phyloP scores from a whole-genome alignment of 169 alveolate species.

The Plasmodium vivax region DNA sequence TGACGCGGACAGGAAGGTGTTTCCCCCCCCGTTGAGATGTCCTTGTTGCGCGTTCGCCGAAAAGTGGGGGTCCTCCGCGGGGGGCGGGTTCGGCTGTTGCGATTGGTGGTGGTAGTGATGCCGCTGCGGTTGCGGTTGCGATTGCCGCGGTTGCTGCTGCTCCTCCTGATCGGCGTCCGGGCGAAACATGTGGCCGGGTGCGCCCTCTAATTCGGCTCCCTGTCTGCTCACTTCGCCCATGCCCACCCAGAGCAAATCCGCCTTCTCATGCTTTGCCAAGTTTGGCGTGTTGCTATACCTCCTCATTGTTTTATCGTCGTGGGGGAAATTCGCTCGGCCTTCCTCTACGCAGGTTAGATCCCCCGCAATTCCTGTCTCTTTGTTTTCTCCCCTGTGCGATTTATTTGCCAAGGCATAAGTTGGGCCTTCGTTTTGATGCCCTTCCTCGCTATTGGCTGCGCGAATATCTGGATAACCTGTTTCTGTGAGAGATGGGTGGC shows the following conservation, averaged over 20 bases:
- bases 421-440: not conserved
- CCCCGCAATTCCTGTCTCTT: not conserved
- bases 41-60: not conserved
- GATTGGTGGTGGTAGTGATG: not conserved
- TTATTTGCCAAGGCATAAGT: not conserved
- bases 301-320: not conserved
- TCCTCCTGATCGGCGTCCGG: not conserved
- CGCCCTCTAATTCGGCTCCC: not conserved
- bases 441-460: not conserved
- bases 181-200: not conserved
- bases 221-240: not conserved
- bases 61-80: not conserved
- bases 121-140: too few relatives aligned
- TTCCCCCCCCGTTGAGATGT: not conserved
- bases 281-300: not conserved
- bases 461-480: not conserved
- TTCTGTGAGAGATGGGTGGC: not conserved
- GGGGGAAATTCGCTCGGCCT: not conserved
- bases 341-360: not conserved
- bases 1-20: not conserved
- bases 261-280: slow-evolving; percentile 5
- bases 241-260: not conserved
- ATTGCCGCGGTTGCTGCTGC: not conserved
- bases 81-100: not conserved
- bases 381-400: not conserved